Percentiles rank a stretch among this genome's conserved stretches.
These are phyloP conservation scores for Podospora pseudocomata DNA, from an alignment of 495 filamentous ascomycete genomes.

Conservation along the genomic window DNA sequence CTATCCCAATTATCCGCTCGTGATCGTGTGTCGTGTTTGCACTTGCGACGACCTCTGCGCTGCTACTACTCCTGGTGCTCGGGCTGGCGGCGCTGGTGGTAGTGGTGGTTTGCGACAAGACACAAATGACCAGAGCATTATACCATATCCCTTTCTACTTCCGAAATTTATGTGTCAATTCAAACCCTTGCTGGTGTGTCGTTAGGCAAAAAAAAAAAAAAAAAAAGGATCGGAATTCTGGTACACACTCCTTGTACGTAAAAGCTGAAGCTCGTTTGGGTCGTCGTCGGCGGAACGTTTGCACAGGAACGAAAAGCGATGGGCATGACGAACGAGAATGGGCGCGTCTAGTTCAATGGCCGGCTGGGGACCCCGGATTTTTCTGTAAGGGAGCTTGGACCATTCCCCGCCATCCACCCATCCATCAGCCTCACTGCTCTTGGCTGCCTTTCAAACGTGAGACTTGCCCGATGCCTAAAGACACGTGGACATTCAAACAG, in stretches of 20 bases:
- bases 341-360: not conserved
- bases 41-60: not conserved
- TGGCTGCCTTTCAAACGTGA: not conserved
- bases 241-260: not conserved
- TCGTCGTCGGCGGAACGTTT: not conserved
- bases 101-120: constrained; percentile 1
- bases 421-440: not conserved
- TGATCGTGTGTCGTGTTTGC: too few relatives aligned
- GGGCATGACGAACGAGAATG: not conserved
- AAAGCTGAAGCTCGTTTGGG: not conserved
- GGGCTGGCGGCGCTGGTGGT: not conserved
- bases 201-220: not conserved
- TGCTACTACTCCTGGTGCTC: not conserved
- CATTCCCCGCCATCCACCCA: not conserved
- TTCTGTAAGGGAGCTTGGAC: not conserved
- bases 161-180: not conserved
- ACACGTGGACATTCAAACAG: not conserved
- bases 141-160: not conserved
- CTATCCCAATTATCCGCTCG: not conserved
- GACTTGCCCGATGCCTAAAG: not conserved
- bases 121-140: constrained; percentile 7
- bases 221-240: not conserved
- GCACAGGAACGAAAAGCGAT: not conserved
- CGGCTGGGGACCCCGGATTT: not conserved
- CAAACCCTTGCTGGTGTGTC: not conserved